A percentile compares a stretch with the other conserved stretches of the same genome.
phyloP scores from a whole-genome alignment of 2,329 filamentous ascomycete genomes.

The Cercospora berteroae region DNA sequence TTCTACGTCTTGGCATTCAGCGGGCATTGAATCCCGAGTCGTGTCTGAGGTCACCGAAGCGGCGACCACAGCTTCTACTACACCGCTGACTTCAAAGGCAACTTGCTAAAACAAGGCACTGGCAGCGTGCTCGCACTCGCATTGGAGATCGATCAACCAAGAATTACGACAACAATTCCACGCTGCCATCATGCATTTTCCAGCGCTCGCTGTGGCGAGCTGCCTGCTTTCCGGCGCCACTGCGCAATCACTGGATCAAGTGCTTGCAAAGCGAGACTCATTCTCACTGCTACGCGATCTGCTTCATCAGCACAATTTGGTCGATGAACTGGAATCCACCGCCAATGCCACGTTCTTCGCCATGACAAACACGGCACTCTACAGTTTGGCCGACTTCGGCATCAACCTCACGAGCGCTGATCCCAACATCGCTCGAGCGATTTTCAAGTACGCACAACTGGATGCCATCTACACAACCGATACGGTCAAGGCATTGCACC shows the following conservation, averaged over 20 bases:
- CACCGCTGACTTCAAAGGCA: background rate
- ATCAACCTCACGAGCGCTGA: conserved; percentile 24
- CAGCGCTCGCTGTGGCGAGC: background rate
- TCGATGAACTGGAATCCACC: conserved; percentile 14
- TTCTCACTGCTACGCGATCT: conserved; percentile 21
- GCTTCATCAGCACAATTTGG: conserved; percentile 17
- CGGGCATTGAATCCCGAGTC: conserved; percentile 4
- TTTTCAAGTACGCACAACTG: conserved; percentile 23
- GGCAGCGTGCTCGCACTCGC: background rate
- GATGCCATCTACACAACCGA: conserved; percentile 14
- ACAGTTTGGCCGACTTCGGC: conserved; percentile 15
- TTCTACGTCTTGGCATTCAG: background rate
- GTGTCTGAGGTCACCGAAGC: background rate
- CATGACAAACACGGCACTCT: conserved; percentile 18
- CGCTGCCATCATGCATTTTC: background rate
- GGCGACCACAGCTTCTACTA: background rate
- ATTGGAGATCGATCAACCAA: background rate
- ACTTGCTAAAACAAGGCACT: background rate
- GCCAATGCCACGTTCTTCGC: conserved; percentile 21
- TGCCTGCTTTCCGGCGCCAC: background rate
- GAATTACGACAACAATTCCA: background rate
- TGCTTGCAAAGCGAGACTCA: conserved; percentile 4
- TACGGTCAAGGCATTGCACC: background rate
- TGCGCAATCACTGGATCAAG: conserved; percentile 3
- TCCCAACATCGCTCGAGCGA: conserved; percentile 18